Base-by-base conservation (phyloP, 352 stramenopile species). In the Phytophthora syringae region DNA sequence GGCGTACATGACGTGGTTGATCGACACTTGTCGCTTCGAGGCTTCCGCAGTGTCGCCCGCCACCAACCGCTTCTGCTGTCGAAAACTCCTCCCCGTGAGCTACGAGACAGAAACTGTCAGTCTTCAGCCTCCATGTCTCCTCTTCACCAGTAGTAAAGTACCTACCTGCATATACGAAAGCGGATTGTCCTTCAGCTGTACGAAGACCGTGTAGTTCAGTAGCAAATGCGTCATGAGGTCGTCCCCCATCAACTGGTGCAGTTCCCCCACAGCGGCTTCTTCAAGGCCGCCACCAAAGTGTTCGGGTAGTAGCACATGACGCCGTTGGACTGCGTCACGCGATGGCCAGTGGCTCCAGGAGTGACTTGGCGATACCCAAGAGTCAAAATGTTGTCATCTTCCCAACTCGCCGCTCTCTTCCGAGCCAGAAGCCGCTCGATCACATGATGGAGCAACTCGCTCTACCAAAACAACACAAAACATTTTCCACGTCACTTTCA, bases 251-350 rank as follows among this genome's bases (percentile, higher is more conserved):
- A 82, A 39, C 7, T 67, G 11, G 15, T 94, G 86, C 12, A 93
- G 64, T 37, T 34, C 25, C 64, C 53, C 86, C 86, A 94, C 3
- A 69, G 39, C 27, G 69, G 60, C n/a, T 80, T 74, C 67, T 93
- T 89, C 18, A 93, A 55, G 12, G 70, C 47, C 24, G 64, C 76
- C 30, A 94, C 84, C 4, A 93, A 64, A 1, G 84, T 90, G 64
- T 94, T 94, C 6, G 86, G 86, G 47, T 84, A 88, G 51, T 85
- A 86, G 63, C 80, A 90, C 67, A 92, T 76, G 43, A 94, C 65
- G 21, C 60, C 69, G 36, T 93, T 89, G 32, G 79, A 85, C 40
- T 81, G 75, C 36, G 73, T 60, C 10, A 92, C 60, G 13, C 63
- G 82, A 40, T 93, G 82, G 1, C 85, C 85, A 6, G 60, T 53